Evolutionary conservation across 148 eudicot species (phyloP), one percentile per base, ranked within the genome.

Genomic region (Beta vulgaris): DNA sequence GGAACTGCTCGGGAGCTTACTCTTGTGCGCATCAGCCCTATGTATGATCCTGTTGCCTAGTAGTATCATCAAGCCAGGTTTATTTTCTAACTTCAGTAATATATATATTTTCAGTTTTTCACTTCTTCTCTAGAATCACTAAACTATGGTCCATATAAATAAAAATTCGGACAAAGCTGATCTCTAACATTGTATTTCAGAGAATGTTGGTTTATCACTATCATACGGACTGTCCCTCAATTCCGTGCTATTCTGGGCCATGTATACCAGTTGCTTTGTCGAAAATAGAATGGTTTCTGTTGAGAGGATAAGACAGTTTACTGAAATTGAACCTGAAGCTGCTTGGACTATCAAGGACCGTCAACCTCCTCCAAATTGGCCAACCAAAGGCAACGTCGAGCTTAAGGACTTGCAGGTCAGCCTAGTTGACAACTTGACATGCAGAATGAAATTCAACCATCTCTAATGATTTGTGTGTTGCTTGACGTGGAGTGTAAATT

Each of bases 281-380:
- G 99, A 95, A 82, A 95, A 95, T 48, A 85, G 81, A 76, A 92
- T 95, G 97, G 99, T 95, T 49, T 92, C 99, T 12, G 99, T 95
- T 60, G 99, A 95, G 82, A 95, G 99, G 74, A 78, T 95, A 72
- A 92, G 91, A 64, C 99, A 95, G 72, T 95, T 92, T 77, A 81
- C 89, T 28, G 81, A 71, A 64, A 90, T 95, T 68, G 89, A 88
- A 65, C 88, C 99, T 26, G 99, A 95, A 85, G 96, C 97, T 49
- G 91, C 85, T 76, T 95, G 97, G 92, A 74, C 66, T 59, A 89
- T 78, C 66, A 86, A 88, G 78, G 94, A 92, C 67, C 80, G 80
- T 53, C 75, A 80, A 73, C 96, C 90, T 70, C 86, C 99, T n/a
- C 75, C 84, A 14, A 85, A 81, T 77, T 95, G 99, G 99, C 99